Conservation (phyloP, 257 asterid genomes). For the Osmanthus fragrans region DNA sequence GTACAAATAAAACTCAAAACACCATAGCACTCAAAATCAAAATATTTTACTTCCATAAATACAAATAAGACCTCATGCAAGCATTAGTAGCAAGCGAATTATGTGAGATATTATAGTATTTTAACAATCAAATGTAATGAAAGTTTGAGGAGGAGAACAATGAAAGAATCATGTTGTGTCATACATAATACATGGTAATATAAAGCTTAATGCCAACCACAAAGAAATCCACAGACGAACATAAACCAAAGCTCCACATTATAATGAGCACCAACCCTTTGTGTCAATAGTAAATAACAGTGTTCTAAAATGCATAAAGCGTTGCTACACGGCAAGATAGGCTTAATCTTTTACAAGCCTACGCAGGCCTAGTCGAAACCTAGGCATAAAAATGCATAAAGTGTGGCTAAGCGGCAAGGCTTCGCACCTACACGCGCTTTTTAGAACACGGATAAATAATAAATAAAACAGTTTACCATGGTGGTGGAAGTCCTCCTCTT, state of each 20-base stretch:
- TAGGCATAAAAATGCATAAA: too few species aligned
- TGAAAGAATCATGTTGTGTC: background rate
- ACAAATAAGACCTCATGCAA: background rate
- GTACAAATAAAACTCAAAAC: background rate
- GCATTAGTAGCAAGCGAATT: background rate
- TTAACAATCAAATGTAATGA: background rate
- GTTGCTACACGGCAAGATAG: too few species aligned
- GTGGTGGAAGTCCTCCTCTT: conserved; percentile 51
- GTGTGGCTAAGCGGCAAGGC: too few species aligned
- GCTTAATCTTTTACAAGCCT: too few species aligned
- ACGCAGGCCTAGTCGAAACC: too few species aligned
- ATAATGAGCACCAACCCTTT: background rate
- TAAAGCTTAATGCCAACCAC: background rate
- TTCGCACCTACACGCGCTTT: too few species aligned
- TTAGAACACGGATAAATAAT: background rate
- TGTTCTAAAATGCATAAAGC: too few species aligned
- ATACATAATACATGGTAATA: background rate
- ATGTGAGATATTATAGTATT: background rate
- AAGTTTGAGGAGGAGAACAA: background rate
- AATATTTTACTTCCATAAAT: background rate
- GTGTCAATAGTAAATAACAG: background rate
- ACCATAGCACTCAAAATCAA: background rate
- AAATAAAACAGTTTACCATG: conserved; percentile 46
- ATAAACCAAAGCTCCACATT: background rate
- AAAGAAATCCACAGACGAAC: background rate